Percentiles rank a stretch among this genome's conserved stretches.
Conservation (phyloP, 1,284 basidiomycete species). For the Schizopora paradoxa region DNA sequence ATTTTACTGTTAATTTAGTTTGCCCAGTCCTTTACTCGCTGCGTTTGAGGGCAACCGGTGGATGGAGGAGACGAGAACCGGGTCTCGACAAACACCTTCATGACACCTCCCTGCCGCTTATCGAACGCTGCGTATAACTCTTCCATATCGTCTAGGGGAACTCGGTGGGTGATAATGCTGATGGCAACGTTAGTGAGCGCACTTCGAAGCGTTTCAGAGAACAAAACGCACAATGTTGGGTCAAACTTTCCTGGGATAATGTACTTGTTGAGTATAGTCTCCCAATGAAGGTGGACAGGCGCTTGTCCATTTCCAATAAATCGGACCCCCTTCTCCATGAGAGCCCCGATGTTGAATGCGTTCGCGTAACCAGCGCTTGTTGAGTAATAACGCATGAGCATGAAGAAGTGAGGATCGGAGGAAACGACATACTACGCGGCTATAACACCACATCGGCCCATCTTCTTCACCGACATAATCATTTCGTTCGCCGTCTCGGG, state of each 20-base stretch:
- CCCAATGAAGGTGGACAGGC: constrained; percentile 71
- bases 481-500: constrained; percentile 70
- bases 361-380: constrained; percentile 56
- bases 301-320: constrained; percentile 72
- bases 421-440: constrained; percentile 41
- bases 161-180: constrained; percentile 60
- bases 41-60: constrained; percentile 42
- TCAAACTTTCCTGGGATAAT: constrained; percentile 68
- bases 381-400: constrained; percentile 14
- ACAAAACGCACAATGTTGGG: constrained; percentile 48
- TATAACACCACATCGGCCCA: constrained; percentile 59
- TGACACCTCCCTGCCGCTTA: constrained; percentile 49
- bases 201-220: background rate
- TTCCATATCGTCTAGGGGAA: constrained; percentile 57
- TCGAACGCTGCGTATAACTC: constrained; percentile 58
- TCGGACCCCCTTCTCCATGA: constrained; percentile 75
- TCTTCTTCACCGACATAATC: constrained; percentile 57
- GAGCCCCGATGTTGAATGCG: constrained; percentile 66
- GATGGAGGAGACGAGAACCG: constrained; percentile 44
- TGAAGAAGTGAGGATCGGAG: constrained; percentile 1
- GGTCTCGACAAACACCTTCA: constrained; percentile 63
- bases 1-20: constrained; percentile 6
- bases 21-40: constrained; percentile 50
- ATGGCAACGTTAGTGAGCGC: constrained; percentile 15
- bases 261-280: constrained; percentile 60